Evolutionary conservation across 2,329 filamentous ascomycete species (phyloP).

Genomic region (Alternaria consortialis): DNA sequence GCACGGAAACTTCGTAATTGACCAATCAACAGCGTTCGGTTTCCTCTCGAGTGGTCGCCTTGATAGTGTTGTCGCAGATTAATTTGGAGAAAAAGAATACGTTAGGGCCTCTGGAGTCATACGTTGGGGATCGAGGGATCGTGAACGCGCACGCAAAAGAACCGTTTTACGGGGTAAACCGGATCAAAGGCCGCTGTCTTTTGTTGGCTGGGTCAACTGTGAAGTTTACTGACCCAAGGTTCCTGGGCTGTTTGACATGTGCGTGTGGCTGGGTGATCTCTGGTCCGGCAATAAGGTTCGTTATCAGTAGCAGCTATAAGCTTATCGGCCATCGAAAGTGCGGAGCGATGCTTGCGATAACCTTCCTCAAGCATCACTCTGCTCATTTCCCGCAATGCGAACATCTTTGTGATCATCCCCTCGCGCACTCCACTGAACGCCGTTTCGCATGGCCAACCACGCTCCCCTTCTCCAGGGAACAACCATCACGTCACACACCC

Average conservation of each 20-base stretch:
- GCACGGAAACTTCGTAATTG: not conserved
- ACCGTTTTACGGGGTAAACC: not conserved
- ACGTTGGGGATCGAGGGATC: constrained; percentile 5
- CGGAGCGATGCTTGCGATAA: not conserved
- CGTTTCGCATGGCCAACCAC: not conserved
- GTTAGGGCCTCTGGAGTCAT: not conserved
- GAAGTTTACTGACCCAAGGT: constrained; percentile 1
- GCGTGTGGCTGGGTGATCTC: not conserved
- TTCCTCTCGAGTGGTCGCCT: not conserved
- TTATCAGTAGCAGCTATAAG: constrained; percentile 8
- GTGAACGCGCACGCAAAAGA: constrained; percentile 1
- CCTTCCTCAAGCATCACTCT: not conserved
- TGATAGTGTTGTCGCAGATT: not conserved
- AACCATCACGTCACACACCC: not conserved
- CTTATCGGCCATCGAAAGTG: not conserved
- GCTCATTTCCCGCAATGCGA: not conserved
- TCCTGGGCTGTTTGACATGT: constrained; percentile 6
- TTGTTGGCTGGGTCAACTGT: not conserved
- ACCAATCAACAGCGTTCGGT: not conserved
- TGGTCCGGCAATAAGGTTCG: constrained; percentile 1
- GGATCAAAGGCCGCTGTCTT: not conserved
- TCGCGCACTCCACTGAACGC: not conserved
- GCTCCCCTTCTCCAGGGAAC: not conserved
- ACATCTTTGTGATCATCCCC: not conserved
- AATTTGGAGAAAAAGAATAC: not conserved